Conservation (phyloP, 352 stramenopile species). For the Globisporangium splendens region DNA sequence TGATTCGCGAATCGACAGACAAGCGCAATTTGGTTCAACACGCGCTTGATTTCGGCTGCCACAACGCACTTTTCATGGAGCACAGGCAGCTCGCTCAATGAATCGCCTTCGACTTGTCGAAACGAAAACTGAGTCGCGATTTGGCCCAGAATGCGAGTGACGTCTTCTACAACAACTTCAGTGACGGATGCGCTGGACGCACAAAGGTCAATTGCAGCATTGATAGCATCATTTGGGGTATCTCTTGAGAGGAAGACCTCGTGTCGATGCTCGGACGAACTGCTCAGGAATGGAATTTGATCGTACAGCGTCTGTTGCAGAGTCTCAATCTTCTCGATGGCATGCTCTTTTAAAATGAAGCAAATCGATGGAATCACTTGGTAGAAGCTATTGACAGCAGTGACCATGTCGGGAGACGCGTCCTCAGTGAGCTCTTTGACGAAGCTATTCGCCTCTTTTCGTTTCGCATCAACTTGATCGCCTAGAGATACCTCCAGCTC, state of each 20-base stretch:
- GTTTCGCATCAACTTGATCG: slow-evolving; percentile 28
- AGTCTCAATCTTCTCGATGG: slow-evolving; percentile 28
- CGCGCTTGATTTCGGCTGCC: slow-evolving; percentile 15
- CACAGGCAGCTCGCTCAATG: slow-evolving; percentile 11
- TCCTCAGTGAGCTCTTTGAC: slow-evolving; percentile 23
- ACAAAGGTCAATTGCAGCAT: slow-evolving; percentile 20
- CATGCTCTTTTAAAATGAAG: slow-evolving; percentile 39
- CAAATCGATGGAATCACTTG: slow-evolving; percentile 38
- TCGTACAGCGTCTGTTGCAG: slow-evolving; percentile 31
- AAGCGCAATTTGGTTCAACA: slow-evolving; percentile 28
- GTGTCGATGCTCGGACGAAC: slow-evolving; percentile 6
- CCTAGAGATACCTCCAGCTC: slow-evolving; percentile 40
- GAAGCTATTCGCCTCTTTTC: slow-evolving; percentile 33
- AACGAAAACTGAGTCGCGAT: slow-evolving; percentile 34
- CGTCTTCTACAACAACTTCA: slow-evolving; percentile 28
- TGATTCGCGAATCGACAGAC: slow-evolving; percentile 33
- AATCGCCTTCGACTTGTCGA: slow-evolving; percentile 16
- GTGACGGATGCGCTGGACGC: slow-evolving; percentile 1
- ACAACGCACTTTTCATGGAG: slow-evolving; percentile 29
- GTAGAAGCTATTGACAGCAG: slow-evolving; percentile 25
- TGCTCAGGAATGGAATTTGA: slow-evolving; percentile 36
- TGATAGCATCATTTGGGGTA: slow-evolving; percentile 23
- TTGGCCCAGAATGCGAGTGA: slow-evolving; percentile 29
- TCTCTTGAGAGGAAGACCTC: slow-evolving; percentile 22
- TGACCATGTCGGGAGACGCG: slow-evolving; percentile 19